phyloP scores from a whole-genome alignment of 1,284 basidiomycete genomes.

The Heterobasidion parviporum region DNA sequence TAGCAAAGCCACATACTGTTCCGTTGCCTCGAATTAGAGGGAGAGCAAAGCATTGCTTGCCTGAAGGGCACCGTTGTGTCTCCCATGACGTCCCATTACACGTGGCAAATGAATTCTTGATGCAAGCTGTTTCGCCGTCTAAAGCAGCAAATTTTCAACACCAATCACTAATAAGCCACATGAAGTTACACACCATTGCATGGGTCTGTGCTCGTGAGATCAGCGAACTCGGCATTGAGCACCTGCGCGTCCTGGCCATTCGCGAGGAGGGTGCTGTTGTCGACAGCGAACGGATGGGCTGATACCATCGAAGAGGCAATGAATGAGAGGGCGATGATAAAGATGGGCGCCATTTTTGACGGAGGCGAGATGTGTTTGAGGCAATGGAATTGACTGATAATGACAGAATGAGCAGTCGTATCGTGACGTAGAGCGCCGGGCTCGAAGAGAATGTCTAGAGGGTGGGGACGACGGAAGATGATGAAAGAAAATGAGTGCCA shows the following conservation, averaged over 20 bases:
- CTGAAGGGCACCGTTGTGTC: constrained; percentile 24
- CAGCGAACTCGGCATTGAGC: constrained; percentile 37
- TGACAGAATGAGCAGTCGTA: neutral
- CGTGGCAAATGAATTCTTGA: constrained; percentile 27
- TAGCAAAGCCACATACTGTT: constrained; percentile 26
- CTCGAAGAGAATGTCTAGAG: constrained; percentile 5
- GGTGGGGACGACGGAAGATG: neutral
- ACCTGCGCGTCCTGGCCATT: constrained; percentile 41
- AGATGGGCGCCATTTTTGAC: constrained; percentile 11
- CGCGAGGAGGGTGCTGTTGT: constrained; percentile 28
- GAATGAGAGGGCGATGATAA: constrained; percentile 14
- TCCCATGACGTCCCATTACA: constrained; percentile 36
- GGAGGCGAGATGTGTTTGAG: neutral
- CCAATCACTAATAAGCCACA: neutral
- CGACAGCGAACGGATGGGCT: constrained; percentile 26
- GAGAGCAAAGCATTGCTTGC: constrained; percentile 38
- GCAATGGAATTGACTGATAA: neutral
- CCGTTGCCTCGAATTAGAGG: constrained; percentile 33
- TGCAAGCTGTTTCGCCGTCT: constrained; percentile 38
- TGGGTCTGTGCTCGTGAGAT: constrained; percentile 26
- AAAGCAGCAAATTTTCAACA: neutral
- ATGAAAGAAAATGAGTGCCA: neutral
- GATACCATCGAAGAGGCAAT: constrained; percentile 12
- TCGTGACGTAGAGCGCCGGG: constrained; percentile 12
- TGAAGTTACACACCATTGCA: constrained; percentile 31